Percentiles rank a stretch among this genome's conserved stretches.
Conservation (phyloP, 1,284 basidiomycete genomes). For the Anthracocystis panici-leucophaei region DNA sequence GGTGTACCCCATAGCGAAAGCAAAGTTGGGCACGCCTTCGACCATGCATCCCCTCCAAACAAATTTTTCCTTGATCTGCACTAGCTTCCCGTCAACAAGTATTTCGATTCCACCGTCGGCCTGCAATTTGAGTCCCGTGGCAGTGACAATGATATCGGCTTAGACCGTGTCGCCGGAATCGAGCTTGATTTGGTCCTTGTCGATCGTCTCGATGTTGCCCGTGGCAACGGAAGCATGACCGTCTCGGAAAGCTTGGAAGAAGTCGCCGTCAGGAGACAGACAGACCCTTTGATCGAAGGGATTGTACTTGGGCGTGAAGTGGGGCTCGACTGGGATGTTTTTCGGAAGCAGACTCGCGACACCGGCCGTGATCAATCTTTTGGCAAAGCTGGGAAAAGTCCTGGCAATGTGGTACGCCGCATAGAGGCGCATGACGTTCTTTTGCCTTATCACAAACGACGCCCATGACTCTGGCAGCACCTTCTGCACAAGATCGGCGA, state of each 20-base stretch:
- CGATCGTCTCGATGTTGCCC: background rate
- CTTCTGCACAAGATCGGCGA: background rate
- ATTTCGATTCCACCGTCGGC: background rate
- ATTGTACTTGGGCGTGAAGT: background rate
- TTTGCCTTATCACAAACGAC: conserved; percentile 2
- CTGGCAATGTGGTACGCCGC: background rate
- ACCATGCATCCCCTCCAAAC: conserved; percentile 4
- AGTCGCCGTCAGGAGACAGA: conserved; percentile 1
- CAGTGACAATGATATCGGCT: conserved; percentile 1
- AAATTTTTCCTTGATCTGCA: background rate
- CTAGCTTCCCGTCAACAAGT: background rate
- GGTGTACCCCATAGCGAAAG: background rate
- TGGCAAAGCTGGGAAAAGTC: background rate
- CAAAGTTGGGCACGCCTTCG: conserved; percentile 3
- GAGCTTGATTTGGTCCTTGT: background rate
- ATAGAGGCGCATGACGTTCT: background rate
- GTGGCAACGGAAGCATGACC: background rate
- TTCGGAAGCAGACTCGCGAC: background rate
- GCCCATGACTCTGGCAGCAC: background rate
- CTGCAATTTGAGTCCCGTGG: background rate
- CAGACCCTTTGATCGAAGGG: background rate
- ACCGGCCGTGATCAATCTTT: background rate
- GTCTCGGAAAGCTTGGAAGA: background rate
- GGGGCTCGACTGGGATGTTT: background rate
- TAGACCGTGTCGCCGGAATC: background rate